These are phyloP conservation scores for Tricholoma matsutake DNA, from an alignment of 768 basidiomycete genomes.

Conservation along the genomic window DNA sequence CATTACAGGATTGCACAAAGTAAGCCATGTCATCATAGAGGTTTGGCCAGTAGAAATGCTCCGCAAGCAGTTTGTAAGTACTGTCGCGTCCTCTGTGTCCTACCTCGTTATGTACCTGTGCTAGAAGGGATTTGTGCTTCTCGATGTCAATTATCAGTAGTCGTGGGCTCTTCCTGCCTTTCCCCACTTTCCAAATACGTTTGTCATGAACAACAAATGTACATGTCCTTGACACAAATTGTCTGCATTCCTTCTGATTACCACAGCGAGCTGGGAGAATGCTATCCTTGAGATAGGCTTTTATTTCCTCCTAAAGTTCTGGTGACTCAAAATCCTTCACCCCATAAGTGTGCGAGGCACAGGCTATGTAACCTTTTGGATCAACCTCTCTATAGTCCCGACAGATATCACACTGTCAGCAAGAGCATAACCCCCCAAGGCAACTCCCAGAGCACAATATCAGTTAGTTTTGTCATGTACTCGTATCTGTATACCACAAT, in stretches of 20 bases:
- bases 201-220: conserved; percentile 20
- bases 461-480: conserved; percentile 15
- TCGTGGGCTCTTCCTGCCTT: conserved; percentile 15
- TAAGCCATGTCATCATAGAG: too few relatives aligned
- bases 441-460: not conserved
- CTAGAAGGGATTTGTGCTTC: too few relatives aligned
- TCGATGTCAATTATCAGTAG: conserved; percentile 19
- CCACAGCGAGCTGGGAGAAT: not conserved
- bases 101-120: too few relatives aligned
- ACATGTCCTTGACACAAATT: not conserved
- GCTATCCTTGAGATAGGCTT: not conserved
- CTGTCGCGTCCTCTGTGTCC: too few relatives aligned
- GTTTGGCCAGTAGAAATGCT: too few relatives aligned
- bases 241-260: not conserved
- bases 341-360: conserved; percentile 3
- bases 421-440: not conserved
- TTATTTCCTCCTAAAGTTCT: conserved; percentile 14
- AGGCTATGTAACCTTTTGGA: not conserved
- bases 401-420: not conserved
- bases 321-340: conserved; percentile 8
- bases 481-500: conserved; percentile 15
- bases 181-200: conserved; percentile 16
- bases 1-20: too few relatives aligned
- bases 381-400: not conserved
- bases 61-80: too few relatives aligned